Percentiles rank a stretch among this genome's conserved stretches.
Conservation (phyloP, 306 rosid species). For the Malus orientalis region DNA sequence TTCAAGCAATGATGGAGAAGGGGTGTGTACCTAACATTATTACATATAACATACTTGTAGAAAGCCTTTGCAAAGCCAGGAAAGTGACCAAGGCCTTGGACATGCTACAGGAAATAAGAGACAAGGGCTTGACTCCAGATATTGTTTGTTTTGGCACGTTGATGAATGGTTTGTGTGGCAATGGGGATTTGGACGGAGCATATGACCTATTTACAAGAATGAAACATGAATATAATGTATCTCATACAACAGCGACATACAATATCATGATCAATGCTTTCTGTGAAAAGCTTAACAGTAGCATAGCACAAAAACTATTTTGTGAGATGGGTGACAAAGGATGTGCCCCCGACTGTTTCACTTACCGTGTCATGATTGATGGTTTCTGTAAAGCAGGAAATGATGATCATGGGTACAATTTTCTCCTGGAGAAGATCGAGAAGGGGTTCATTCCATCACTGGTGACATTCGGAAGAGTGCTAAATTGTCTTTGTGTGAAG, state of each 20-base stretch:
- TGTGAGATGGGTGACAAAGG: slow-evolving; percentile 48
- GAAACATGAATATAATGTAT: slow-evolving; percentile 32
- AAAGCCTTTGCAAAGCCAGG: slow-evolving; percentile 71
- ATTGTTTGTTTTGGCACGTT: slow-evolving; percentile 60
- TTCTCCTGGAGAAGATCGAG: slow-evolving; percentile 51
- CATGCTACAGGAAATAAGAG: slow-evolving; percentile 54
- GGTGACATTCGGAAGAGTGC: slow-evolving; percentile 62
- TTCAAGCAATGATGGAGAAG: slow-evolving; percentile 59
- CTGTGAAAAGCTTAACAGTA: slow-evolving; percentile 58
- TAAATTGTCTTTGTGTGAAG: slow-evolving; percentile 68
- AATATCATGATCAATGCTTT: slow-evolving; percentile 62
- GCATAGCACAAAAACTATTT: slow-evolving; percentile 47
- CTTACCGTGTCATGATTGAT: slow-evolving; percentile 74
- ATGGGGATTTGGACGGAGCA: slow-evolving; percentile 70
- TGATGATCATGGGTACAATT: slow-evolving; percentile 45
- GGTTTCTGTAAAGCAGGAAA: slow-evolving; percentile 70
- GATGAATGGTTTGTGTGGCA: slow-evolving; percentile 52
- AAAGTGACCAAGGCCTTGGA: slow-evolving; percentile 51
- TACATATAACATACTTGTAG: slow-evolving; percentile 66
- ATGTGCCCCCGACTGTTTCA: slow-evolving; percentile 55
- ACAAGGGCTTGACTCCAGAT: slow-evolving; percentile 59
- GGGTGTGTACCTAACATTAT: slow-evolving; percentile 59
- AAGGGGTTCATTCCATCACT: slow-evolving; percentile 63
- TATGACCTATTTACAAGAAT: slow-evolving; percentile 47
- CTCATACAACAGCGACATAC: slow-evolving; percentile 62